Evolutionary conservation across 164 flowering plant species (phyloP), one percentile per base, ranked within the genome.

Genomic region (Malania oleifera): DNA sequence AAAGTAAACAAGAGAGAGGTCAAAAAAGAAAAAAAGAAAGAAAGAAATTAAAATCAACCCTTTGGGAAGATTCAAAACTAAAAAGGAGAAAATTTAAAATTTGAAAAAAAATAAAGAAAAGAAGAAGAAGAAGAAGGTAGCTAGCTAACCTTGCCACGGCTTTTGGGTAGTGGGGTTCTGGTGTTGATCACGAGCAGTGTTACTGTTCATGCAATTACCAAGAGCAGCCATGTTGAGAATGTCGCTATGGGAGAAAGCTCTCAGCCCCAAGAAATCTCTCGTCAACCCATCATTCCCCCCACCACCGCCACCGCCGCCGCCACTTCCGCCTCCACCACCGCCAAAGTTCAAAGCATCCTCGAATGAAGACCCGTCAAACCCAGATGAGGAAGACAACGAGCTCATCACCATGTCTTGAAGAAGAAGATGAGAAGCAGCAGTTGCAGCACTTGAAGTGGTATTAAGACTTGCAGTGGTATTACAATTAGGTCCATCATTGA

Each of bases 201-300:
- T n/a, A 26, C 70, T 50, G 53, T 67, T 70, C 55, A 80, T 77
- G 73, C 80, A 75, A 27, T 70, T 73, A 7, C 78, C 74, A 52
- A 84, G 67, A 18, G 78, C 84, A 54, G 86, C 75, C 45, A 82
- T 75, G 47, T 67, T 82, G 54, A 82, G 67, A 63, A 86, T 71
- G 5, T 89, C 89, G 64, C 76, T 76, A 28, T 80, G 83, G 52
- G 90, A 79, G 31, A 86, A 75, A 12, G 87, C 66, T 60, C 82
- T 84, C 7, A 89, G 72, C 17, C 96, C 91, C 77, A 86, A 79
- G 73, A 89, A 89, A 67, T 89, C 97, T 67, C 97, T 83, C 0
- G 95, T 90, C 78, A 84, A 59, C 2, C 81, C 87, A 6, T 89
- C 84, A 45, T 67, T 61, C 1, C 66, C 74, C 10, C 63, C 67